These are phyloP conservation scores for Beta macrorhiza DNA, from an alignment of 179 eudicot genomes.

Conservation along the genomic window DNA sequence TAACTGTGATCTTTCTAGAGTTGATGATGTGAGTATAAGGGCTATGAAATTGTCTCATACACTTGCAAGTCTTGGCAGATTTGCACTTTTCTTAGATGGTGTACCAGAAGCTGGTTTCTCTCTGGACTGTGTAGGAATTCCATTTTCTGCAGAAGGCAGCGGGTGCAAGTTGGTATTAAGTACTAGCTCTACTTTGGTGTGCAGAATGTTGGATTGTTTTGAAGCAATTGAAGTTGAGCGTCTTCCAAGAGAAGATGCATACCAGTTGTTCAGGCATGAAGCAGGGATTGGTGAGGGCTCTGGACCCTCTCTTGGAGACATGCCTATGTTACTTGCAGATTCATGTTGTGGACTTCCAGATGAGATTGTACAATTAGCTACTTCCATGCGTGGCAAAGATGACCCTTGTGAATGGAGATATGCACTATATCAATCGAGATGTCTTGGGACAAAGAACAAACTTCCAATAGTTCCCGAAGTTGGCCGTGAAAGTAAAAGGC, in stretches of 20 bases:
- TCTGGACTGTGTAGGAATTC: neutral
- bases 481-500: too few species aligned
- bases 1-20: neutral
- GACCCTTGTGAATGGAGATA: slow-evolving; percentile 11
- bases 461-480: neutral
- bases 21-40: neutral
- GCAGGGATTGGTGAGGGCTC: neutral
- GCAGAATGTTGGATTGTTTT: neutral
- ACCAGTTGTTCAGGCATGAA: slow-evolving; percentile 11
- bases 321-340: slow-evolving; percentile 2
- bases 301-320: neutral
- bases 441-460: neutral
- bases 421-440: neutral
- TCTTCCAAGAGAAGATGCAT: slow-evolving; percentile 13
- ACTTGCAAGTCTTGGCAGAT: slow-evolving; percentile 1
- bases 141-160: slow-evolving; percentile 4
- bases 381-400: neutral
- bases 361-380: neutral
- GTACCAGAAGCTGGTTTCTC: slow-evolving; percentile 1
- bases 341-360: slow-evolving; percentile 8
- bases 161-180: slow-evolving; percentile 13
- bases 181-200: neutral
- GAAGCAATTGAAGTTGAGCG: neutral
- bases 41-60: neutral
- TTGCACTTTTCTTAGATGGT: slow-evolving; percentile 23